Base-by-base conservation (phyloP, 768 basidiomycete species). In the Crucibulum laeve region DNA sequence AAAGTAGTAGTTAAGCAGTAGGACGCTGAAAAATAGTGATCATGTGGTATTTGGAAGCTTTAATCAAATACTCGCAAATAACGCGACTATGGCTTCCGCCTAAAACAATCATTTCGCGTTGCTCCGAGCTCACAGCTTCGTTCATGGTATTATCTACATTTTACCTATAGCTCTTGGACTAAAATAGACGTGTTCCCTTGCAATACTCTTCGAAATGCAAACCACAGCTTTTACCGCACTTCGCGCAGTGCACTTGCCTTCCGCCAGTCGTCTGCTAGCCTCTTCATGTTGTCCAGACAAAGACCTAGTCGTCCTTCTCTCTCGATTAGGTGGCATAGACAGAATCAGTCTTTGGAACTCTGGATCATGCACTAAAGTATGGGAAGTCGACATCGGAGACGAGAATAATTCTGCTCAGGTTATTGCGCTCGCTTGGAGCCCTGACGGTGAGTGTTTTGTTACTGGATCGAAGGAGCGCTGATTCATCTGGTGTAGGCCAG, bases 251-350 rank as follows among this genome's bases (percentile, higher is more conserved):
- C 72, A 71, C 33, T 62, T 88, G 10, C 76, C 82, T 4, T 65
- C 76, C 5, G 66, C 76, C 23, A 77, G 76, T 43, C 78, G 82
- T 30, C 53, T 90, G 23, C 62, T 86, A 19, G 45, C 67, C 7
- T 74, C 80, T 17, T 79, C 88, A 37, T 90, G 88, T 53, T 89
- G 89, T 59, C 87, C 88, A 6, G 89, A 91, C 67, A 91, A 91
- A 60, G 89, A 91, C 61, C 68, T 91, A 32, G 64, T 90, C 3
- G 67, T 82, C 21, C 65, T 89, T 5, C 67, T 90, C 39, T 81
- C 82, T 45, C 75, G 79, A 22, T 66, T 83, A 19, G 85, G 80
- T 24, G 79, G 80, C 24, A 74, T 76, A 49, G 86, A 89, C 55
- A 74, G 79, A 47, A 60, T 91, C 55, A 79, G 81, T 50, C 68